Conservation (phyloP, 2,329 filamentous ascomycete genomes). For the Lomentospora prolificans region DNA sequence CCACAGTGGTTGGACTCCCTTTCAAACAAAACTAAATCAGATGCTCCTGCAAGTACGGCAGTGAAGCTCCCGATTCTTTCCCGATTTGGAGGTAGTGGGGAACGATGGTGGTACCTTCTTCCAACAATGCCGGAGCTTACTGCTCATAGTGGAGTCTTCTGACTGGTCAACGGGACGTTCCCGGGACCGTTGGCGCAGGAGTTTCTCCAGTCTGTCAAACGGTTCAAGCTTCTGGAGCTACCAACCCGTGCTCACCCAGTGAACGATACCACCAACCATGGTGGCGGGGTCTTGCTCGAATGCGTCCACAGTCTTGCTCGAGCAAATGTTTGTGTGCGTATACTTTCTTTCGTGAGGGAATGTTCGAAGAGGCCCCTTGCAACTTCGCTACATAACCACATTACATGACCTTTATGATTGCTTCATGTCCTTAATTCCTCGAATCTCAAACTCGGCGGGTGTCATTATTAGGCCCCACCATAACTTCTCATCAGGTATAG, state of each 20-base stretch:
- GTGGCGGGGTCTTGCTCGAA: not conserved
- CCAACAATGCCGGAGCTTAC: not conserved
- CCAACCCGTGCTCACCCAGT: too few species aligned
- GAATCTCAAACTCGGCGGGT: not conserved
- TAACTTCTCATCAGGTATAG: not conserved
- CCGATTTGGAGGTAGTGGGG: not conserved
- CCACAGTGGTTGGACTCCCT: not conserved
- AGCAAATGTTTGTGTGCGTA: not conserved
- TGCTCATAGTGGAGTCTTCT: not conserved
- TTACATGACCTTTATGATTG: not conserved
- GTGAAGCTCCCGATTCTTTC: not conserved
- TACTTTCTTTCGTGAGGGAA: not conserved
- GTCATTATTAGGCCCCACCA: not conserved
- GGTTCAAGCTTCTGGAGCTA: not conserved
- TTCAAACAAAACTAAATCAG: not conserved
- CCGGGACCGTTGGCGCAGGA: not conserved
- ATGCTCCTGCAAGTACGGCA: not conserved
- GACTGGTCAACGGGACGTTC: not conserved
- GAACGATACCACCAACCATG: not conserved
- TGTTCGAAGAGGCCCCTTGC: too few species aligned
- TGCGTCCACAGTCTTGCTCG: not conserved
- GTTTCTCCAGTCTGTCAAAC: not conserved
- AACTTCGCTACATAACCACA: not conserved
- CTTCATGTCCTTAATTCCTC: not conserved
- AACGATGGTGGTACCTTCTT: not conserved